Evolutionary conservation across 2,329 filamentous ascomycete genomes (phyloP).

Genomic region (Alternaria longipes): DNA sequence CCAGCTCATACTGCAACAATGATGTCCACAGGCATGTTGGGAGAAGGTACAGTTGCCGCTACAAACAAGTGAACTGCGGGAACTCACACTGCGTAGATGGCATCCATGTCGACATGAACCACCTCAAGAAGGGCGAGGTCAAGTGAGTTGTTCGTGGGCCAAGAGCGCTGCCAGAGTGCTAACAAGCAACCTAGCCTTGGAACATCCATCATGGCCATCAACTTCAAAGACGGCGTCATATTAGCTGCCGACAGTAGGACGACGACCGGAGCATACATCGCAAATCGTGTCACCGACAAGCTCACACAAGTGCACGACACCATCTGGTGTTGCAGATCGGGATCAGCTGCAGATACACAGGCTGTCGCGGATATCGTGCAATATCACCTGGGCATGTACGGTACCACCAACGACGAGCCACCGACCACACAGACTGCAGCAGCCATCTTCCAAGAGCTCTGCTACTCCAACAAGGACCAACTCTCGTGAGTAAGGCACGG

Average conservation of each 20-base stretch:
- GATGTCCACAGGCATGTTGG: conserved; percentile 50
- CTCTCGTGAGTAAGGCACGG: conserved; percentile 71
- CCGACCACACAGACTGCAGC: conserved; percentile 96
- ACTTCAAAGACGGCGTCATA: conserved; percentile 98
- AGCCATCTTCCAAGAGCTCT: conserved; percentile 96
- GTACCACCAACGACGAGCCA: conserved; percentile 85
- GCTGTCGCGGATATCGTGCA: conserved; percentile 98
- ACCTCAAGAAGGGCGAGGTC: conserved; percentile 97
- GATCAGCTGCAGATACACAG: conserved; percentile 96
- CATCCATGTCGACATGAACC: conserved; percentile 98
- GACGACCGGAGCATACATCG: conserved; percentile 97
- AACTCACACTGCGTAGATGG: conserved; percentile 74
- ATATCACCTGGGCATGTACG: conserved; percentile 93
- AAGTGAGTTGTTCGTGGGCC: conserved; percentile 72
- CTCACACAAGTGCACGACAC: conserved; percentile 98
- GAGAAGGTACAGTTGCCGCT: conserved; percentile 45
- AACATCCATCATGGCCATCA: conserved; percentile 99
- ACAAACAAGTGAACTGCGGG: conserved; percentile 13
- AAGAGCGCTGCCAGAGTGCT: conserved; percentile 1
- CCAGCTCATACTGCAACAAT: conserved; percentile 30
- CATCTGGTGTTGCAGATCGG: conserved; percentile 99
- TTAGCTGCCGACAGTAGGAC: conserved; percentile 97
- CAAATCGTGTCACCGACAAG: conserved; percentile 99
- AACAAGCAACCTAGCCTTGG: conserved; percentile 71
- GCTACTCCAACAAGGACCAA: conserved; percentile 96